Conservation (phyloP, 495 filamentous ascomycete species). For the Amorphotheca resinae region DNA sequence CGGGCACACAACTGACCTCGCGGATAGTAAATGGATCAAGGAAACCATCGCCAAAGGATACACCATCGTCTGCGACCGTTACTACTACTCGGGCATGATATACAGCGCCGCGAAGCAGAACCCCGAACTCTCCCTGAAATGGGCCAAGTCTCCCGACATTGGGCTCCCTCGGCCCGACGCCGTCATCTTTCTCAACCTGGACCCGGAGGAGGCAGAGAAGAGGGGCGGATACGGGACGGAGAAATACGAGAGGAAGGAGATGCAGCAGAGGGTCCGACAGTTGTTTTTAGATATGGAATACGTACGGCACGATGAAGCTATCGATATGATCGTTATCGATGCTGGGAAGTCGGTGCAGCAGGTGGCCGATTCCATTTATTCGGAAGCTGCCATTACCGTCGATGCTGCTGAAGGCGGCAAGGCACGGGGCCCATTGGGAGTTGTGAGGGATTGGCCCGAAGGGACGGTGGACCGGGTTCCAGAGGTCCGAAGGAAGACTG, state of each 20-base stretch:
- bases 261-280: conserved; percentile 69
- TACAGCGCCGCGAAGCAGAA: conserved; percentile 91
- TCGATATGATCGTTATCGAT: conserved; percentile 41
- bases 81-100: conserved; percentile 85
- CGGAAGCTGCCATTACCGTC: conserved; percentile 3
- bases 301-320: conserved; percentile 10
- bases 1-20: conserved; percentile 1
- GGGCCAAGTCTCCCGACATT: conserved; percentile 72
- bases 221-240: conserved; percentile 81
- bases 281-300: conserved; percentile 47
- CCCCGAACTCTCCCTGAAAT: conserved; percentile 52
- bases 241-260: conserved; percentile 72
- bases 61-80: conserved; percentile 79
- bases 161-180: conserved; percentile 81
- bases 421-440: not conserved
- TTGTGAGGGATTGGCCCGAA: conserved; percentile 4
- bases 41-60: conserved; percentile 47
- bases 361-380: conserved; percentile 38
- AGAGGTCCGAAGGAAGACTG: not conserved
- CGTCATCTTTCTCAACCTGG: conserved; percentile 76
- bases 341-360: conserved; percentile 37
- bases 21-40: conserved; percentile 43
- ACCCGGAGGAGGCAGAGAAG: conserved; percentile 53
- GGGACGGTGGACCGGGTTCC: not conserved
- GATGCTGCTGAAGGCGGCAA: not conserved